A percentile compares a stretch with the other conserved stretches of the same genome.
phyloP scores from a whole-genome alignment of 495 filamentous ascomycete species.

The Penicillium flavigenum region DNA sequence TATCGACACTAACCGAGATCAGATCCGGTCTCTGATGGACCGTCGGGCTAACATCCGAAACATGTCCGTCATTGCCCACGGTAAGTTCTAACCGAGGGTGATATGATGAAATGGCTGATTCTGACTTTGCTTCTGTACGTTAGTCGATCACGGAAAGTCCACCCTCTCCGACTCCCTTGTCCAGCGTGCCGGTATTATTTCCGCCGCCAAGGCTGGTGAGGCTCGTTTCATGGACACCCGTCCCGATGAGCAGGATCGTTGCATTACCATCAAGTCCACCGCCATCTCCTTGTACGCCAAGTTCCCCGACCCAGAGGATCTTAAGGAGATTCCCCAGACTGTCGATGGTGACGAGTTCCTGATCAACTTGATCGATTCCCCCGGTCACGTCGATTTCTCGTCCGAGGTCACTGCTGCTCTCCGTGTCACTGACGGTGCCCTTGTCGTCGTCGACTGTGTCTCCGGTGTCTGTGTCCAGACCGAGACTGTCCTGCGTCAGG shows the following conservation, averaged over 20 bases:
- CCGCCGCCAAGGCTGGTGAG: slow-evolving; percentile 94
- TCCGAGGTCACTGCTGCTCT: slow-evolving; percentile 99
- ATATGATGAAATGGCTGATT: not conserved
- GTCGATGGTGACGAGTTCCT: slow-evolving; percentile 92
- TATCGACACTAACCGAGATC: slow-evolving; percentile 12
- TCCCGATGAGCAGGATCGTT: slow-evolving; percentile 96
- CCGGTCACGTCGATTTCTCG: slow-evolving; percentile 99
- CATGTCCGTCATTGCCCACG: slow-evolving; percentile 99
- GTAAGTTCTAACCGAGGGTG: slow-evolving; percentile 41
- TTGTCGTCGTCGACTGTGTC: slow-evolving; percentile 99
- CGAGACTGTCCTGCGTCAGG: slow-evolving; percentile 98
- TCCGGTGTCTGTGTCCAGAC: slow-evolving; percentile 99
- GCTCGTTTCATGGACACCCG: slow-evolving; percentile 95
- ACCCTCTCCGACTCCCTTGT: slow-evolving; percentile 98
- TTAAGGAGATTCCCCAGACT: slow-evolving; percentile 92
- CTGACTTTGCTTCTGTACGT: slow-evolving; percentile 14
- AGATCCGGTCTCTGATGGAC: slow-evolving; percentile 97
- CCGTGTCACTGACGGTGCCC: slow-evolving; percentile 98
- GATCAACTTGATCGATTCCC: slow-evolving; percentile 99
- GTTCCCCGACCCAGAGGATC: slow-evolving; percentile 76
- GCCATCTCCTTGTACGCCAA: slow-evolving; percentile 97
- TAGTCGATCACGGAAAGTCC: slow-evolving; percentile 99
- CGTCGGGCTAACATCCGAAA: slow-evolving; percentile 95
- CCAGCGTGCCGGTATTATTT: slow-evolving; percentile 99
- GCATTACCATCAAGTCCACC: slow-evolving; percentile 99